phyloP scores from a whole-genome alignment of 768 basidiomycete species.

The Collybia nuda region DNA sequence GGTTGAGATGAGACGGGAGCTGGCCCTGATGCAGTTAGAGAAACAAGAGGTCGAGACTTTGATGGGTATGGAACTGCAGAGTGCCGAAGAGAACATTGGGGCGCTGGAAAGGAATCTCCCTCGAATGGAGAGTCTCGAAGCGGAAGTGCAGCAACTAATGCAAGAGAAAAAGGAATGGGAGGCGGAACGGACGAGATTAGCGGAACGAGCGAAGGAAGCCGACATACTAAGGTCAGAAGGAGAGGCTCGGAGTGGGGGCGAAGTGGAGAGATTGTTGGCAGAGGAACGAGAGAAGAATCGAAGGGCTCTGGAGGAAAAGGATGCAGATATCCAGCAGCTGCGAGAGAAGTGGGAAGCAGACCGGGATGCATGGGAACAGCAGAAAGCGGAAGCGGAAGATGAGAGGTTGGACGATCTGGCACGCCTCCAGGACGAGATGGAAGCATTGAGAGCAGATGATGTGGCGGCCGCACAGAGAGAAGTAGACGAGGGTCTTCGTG shows the following conservation, averaged over 20 bases:
- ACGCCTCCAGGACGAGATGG: constrained; percentile 48
- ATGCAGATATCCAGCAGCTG: constrained; percentile 35
- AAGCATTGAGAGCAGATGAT: constrained; percentile 40
- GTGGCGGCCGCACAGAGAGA: constrained; percentile 41
- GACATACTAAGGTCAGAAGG: constrained; percentile 39
- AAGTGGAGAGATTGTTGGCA: constrained; percentile 37
- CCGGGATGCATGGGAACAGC: constrained; percentile 49
- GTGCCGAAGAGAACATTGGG: constrained; percentile 62
- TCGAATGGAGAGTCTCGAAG: constrained; percentile 46
- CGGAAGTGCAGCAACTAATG: constrained; percentile 44
- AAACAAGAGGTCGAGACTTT: constrained; percentile 69
- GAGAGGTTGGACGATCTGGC: constrained; percentile 48
- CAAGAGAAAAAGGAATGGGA: constrained; percentile 53
- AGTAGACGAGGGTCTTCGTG: constrained; percentile 47
- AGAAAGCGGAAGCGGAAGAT: constrained; percentile 47
- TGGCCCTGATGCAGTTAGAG: constrained; percentile 62
- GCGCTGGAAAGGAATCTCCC: constrained; percentile 57
- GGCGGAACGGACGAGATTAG: constrained; percentile 42
- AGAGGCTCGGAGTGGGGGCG: constrained; percentile 38
- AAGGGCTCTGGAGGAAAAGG: constrained; percentile 39
- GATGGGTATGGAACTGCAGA: constrained; percentile 64
- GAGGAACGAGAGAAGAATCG: constrained; percentile 32
- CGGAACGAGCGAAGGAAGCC: constrained; percentile 34
- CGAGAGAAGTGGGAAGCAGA: constrained; percentile 41
- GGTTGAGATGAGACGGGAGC: constrained; percentile 58